Percentiles rank a stretch among this genome's conserved stretches.
Conservation (phyloP, 1,284 basidiomycete genomes). For the Polyporus tsugae region DNA sequence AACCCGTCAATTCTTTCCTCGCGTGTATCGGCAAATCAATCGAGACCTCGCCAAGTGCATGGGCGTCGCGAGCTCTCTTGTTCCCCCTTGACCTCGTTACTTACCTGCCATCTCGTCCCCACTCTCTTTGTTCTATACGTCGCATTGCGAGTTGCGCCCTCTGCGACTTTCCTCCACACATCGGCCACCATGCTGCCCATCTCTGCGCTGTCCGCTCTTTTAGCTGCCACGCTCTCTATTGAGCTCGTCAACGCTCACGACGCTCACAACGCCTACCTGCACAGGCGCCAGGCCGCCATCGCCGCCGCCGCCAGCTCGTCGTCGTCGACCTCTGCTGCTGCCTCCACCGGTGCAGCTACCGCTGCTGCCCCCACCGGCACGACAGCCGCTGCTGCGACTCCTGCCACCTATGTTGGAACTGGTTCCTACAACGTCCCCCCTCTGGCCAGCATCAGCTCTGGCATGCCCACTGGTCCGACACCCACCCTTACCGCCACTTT, state of each 20-base stretch:
- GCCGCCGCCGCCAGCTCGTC: neutral
- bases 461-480: slow-evolving; percentile 67
- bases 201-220: slow-evolving; percentile 36
- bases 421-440: slow-evolving; percentile 48
- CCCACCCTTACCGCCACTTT: slow-evolving; percentile 61
- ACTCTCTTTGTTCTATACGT: slow-evolving; percentile 11
- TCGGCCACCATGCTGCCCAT: slow-evolving; percentile 29
- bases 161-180: slow-evolving; percentile 25
- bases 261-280: slow-evolving; percentile 19
- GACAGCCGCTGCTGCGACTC: neutral
- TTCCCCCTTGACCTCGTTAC: slow-evolving; percentile 2
- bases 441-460: slow-evolving; percentile 69
- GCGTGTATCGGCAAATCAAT: neutral
- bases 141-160: slow-evolving; percentile 35
- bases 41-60: slow-evolving; percentile 2
- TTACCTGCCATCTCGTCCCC: slow-evolving; percentile 18
- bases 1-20: neutral
- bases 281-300: slow-evolving; percentile 23
- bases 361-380: neutral
- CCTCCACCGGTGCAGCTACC: slow-evolving; percentile 3
- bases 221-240: slow-evolving; percentile 31
- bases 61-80: slow-evolving; percentile 9
- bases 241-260: slow-evolving; percentile 32
- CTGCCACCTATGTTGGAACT: slow-evolving; percentile 15
- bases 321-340: slow-evolving; percentile 9